Base-by-base conservation (phyloP, 2,329 filamentous ascomycete genomes). In the Xylariaceae sp. region DNA sequence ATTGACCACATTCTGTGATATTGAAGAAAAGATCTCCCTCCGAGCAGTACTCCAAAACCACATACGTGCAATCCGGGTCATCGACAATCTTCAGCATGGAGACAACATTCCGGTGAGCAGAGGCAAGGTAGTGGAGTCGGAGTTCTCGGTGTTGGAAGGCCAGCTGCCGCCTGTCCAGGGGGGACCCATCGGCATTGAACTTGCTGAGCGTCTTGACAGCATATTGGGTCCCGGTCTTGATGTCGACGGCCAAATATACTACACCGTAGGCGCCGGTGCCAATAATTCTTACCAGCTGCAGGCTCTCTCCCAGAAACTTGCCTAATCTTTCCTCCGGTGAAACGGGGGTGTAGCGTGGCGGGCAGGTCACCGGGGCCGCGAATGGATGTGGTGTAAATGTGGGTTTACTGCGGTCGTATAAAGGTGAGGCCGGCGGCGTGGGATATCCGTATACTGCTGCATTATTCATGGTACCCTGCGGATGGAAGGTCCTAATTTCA, bases 181-280 rank as follows among this genome's bases (percentile, higher is more conserved):
- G 80, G 12, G 79, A 77, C 61, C 83, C 83, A 69, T 85, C 81
- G 61, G 79, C 67, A 72, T 92, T 94, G 72, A 86, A 80, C 74
- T 96, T 97, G 85, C 90, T 94, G 69, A 99, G 81, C 57, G 92
- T 92, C 80, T 99, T 99, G 68, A 99, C 92, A 60, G 94, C 94
- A 78, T 95, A 99, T 61, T 84, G 85, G 54, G 85, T 81, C 69
- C 87, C 83, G 63, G 85, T 92, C 70, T 86, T 86, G 69, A 92
- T 83, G 74, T 94, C 92, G 73, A 88, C 78, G 66, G 92, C 92
- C 61, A 86, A 84, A 76, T 97, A 97, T 22, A 99, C 94, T 40
- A 96, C 92, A 61, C 94, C 94, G 73, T 99, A 99, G 54, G 94
- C 94, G 64, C 94, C 94, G 47, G 92, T 89, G 61, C 94, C 94